Conservation (phyloP, 2,329 filamentous ascomycete genomes). For the Colletotrichum cuscutae region DNA sequence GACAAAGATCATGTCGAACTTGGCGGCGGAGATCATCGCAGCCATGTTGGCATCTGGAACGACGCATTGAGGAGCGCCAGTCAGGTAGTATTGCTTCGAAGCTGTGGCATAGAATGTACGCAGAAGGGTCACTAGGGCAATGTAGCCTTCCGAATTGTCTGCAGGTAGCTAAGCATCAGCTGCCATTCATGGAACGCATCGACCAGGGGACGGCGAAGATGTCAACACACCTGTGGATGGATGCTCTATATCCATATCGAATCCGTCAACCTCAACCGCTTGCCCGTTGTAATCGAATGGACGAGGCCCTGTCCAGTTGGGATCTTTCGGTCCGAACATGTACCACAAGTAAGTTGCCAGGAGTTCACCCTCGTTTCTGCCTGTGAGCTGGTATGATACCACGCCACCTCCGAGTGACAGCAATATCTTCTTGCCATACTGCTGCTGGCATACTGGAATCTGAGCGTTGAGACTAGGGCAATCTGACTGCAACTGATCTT, state of each 20-base stretch:
- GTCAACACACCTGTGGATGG: conserved; percentile 36
- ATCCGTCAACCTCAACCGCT: conserved; percentile 45
- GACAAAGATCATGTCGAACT: conserved; percentile 55
- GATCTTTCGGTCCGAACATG: conserved; percentile 51
- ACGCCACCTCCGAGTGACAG: conserved; percentile 53
- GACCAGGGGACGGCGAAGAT: too few species aligned
- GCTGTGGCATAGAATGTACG: conserved; percentile 39
- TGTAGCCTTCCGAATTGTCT: conserved; percentile 44
- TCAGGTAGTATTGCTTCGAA: conserved; percentile 52
- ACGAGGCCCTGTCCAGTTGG: conserved; percentile 42
- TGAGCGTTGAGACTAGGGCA: conserved; percentile 49
- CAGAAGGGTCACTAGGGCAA: conserved; percentile 40
- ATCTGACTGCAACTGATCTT: conserved; percentile 45
- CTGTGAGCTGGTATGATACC: conserved; percentile 48
- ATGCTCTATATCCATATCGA: conserved; percentile 46
- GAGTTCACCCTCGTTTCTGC: conserved; percentile 46
- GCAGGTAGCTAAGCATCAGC: not conserved
- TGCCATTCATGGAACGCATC: too few species aligned
- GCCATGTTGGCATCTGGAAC: conserved; percentile 50
- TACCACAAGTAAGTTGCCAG: conserved; percentile 50
- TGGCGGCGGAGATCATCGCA: conserved; percentile 48
- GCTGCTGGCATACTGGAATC: conserved; percentile 51
- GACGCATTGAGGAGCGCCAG: conserved; percentile 58
- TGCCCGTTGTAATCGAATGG: conserved; percentile 33
- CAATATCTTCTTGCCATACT: conserved; percentile 50